Evolutionary conservation across 345 rosid genomes (phyloP).

Genomic region (Euphorbia peplus): DNA sequence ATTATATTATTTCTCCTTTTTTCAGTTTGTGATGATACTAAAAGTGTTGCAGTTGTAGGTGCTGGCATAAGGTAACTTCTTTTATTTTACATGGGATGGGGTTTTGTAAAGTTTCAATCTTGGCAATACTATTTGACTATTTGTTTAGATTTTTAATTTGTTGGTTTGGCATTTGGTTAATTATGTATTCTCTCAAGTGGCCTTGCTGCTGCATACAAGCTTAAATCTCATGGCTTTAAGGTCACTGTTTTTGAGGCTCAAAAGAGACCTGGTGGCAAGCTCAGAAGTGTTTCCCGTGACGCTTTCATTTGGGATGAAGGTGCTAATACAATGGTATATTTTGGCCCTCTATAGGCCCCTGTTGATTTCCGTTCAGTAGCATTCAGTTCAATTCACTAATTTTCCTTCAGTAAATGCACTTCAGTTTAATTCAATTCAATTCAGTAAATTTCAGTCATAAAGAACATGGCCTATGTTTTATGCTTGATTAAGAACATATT

Average conservation of each 20-base stretch:
- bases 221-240: constrained; percentile 70
- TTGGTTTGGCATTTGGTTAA: background rate
- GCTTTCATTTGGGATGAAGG: constrained; percentile 93
- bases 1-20: constrained; percentile 5
- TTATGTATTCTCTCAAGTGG: constrained; percentile 43
- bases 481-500: background rate
- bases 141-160: background rate
- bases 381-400: background rate
- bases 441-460: too few relatives aligned
- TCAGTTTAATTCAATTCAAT: too few relatives aligned
- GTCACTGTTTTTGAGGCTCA: constrained; percentile 87
- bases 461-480: background rate
- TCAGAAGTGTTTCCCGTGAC: constrained; percentile 54
- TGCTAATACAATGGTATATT: constrained; percentile 90
- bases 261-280: constrained; percentile 80
- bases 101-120: background rate
- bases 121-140: background rate
- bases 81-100: background rate
- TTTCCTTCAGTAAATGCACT: too few relatives aligned
- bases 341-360: too few relatives aligned
- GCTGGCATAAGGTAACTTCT: constrained; percentile 72
- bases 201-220: constrained; percentile 87
- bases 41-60: constrained; percentile 75
- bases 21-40: constrained; percentile 48
- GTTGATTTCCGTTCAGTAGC: too few relatives aligned